Base-by-base conservation (phyloP, 2,329 filamentous ascomycete species). In the Trichoderma sp. region DNA sequence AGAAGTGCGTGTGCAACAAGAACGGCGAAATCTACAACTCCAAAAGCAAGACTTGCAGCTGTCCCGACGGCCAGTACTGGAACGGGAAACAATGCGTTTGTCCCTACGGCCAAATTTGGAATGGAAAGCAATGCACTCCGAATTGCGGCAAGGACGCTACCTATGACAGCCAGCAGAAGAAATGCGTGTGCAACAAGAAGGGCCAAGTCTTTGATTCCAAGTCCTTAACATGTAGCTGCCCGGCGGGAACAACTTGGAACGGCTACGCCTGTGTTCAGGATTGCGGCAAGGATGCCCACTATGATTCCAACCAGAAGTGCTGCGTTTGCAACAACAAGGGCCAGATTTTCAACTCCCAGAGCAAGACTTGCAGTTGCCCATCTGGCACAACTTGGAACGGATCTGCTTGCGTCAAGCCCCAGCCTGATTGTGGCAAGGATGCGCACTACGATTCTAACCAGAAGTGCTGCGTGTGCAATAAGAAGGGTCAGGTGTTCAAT, bases 271-370 rank as follows among this genome's bases (percentile, higher is more conserved):
- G 65, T 30, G 60, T 58, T n/a, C 51, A 54, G 24, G 58, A 71
- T n/a, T 71, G 70, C n/a, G 70, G 70, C 24, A 70, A 65, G 3
- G 70, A 71, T n/a, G 66, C 69, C 11, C 26, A 43, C 26, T 70
- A 56, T 6, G 56, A 61, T 3, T 21, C 10, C 8, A 37, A 52
- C 3, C 34, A 56, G 34, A 65, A 69, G 13, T 30, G 21, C 11
- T 71, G 70, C 37, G 70, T 70, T 18, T 71, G 70, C 68, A 68
- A 71, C 21, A 70, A 70, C 2, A 61, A 68, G 6, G 70, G 68
- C 16, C 24, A 71, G 59, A 18, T 43, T 4, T 71, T 60, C 34
- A 59, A 70, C 32, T n/a, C 21, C 1, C 26, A 24, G 3, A 55
- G 28, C 28, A 71, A 70, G 70, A 68, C 32, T 11, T 71, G 70